A percentile compares a stretch with the other conserved stretches of the same genome.
phyloP scores from a whole-genome alignment of 2,329 filamentous ascomycete species.

The Karstenula rhodostoma region DNA sequence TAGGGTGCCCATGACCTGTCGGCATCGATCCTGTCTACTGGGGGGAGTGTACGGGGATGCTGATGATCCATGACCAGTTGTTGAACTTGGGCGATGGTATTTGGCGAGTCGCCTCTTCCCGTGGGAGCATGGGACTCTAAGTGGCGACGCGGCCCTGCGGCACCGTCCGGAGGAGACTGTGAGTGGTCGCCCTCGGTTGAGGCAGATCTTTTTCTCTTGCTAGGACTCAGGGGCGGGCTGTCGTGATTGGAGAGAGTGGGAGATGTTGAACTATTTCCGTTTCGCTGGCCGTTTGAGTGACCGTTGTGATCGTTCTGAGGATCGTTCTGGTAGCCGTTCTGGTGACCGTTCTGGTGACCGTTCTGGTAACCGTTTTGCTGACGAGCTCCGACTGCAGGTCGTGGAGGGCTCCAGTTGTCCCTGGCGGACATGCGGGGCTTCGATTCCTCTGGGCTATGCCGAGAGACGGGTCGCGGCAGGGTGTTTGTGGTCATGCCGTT shows the following conservation, averaged over 20 bases:
- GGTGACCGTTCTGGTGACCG: background rate
- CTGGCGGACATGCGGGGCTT: slow-evolving; percentile 28
- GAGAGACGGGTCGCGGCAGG: slow-evolving; percentile 25
- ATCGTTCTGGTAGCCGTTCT: background rate
- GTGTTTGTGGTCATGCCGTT: slow-evolving; percentile 29
- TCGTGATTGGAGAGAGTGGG: slow-evolving; percentile 30
- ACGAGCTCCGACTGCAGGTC: slow-evolving; percentile 22
- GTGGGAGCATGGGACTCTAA: slow-evolving; percentile 45
- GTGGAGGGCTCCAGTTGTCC: slow-evolving; percentile 30
- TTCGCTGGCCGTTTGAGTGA: slow-evolving; percentile 21
- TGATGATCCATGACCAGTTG: slow-evolving; percentile 32
- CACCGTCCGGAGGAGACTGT: slow-evolving; percentile 46
- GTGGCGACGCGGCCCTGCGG: slow-evolving; percentile 48
- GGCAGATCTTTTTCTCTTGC: slow-evolving; percentile 72
- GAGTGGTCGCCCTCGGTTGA: slow-evolving; percentile 57
- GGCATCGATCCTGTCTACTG: slow-evolving; percentile 35
- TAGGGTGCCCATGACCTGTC: slow-evolving; percentile 42
- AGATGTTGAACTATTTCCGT: slow-evolving; percentile 33
- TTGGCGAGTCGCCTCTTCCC: slow-evolving; percentile 43
- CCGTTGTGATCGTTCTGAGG: slow-evolving; percentile 20
- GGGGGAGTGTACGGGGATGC: slow-evolving; percentile 35
- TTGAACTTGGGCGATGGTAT: slow-evolving; percentile 22
- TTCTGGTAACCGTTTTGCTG: slow-evolving; percentile 17
- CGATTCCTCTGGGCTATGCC: slow-evolving; percentile 25
- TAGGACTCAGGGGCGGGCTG: slow-evolving; percentile 46